phyloP scores from a whole-genome alignment of 192 early-diverging fungal species.

The Funneliformis mosseae region DNA sequence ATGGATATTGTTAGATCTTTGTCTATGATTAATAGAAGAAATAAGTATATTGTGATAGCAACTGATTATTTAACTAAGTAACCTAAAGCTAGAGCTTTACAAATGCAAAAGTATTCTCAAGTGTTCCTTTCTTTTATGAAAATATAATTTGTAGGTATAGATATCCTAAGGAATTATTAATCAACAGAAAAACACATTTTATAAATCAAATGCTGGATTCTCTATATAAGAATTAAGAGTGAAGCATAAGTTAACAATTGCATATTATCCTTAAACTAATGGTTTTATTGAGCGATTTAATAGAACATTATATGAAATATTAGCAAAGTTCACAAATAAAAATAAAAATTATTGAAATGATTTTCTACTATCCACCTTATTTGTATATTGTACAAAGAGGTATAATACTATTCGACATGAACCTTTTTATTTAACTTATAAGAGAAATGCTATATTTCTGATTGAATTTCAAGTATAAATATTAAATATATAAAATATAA shows the following conservation, averaged over 20 bases:
- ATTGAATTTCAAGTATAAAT: neutral
- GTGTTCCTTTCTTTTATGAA: conserved; percentile 35
- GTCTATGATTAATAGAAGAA: conserved; percentile 14
- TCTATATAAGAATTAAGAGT: neutral
- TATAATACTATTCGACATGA: conserved; percentile 1
- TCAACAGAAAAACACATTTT: conserved; percentile 35
- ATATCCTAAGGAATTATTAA: conserved; percentile 33
- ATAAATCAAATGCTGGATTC: neutral
- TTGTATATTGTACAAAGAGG: neutral
- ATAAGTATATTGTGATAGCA: conserved; percentile 33
- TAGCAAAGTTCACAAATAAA: neutral
- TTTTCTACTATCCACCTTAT: neutral
- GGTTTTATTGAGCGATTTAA: neutral
- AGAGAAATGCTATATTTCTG: neutral
- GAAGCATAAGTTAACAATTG: conserved; percentile 26
- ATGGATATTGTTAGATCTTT: conserved; percentile 9
- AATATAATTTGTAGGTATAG: conserved; percentile 36
- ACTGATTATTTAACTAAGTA: conserved; percentile 40
- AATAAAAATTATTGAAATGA: neutral
- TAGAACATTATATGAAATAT: neutral
- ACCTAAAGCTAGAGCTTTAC: conserved; percentile 34
- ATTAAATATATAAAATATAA: no score
- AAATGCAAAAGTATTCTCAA: conserved; percentile 29
- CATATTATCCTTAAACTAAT: conserved; percentile 36
- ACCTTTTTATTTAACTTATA: conserved; percentile 5